Evolutionary conservation across 106 monocot genomes (phyloP).

Genomic region (Allium cepa): DNA sequence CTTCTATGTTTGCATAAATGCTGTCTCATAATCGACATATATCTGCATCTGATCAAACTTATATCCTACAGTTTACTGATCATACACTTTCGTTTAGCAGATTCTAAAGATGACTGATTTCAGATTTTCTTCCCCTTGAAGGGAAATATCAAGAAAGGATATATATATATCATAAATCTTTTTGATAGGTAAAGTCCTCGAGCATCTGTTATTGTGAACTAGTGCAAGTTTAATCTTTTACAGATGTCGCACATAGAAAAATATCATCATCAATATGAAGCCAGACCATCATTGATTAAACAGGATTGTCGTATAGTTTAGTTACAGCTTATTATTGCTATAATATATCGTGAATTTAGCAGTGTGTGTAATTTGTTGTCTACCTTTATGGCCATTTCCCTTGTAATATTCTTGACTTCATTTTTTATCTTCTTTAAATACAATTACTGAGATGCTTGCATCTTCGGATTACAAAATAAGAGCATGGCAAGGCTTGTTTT

Average conservation of each 20-base stretch:
- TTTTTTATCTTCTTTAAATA: too few species aligned
- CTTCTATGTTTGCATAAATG: neutral
- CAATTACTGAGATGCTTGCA: too few species aligned
- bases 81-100: neutral
- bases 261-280: neutral
- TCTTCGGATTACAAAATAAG: too few species aligned
- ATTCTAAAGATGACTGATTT: conserved; percentile 10
- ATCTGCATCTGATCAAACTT: neutral
- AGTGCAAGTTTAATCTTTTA: neutral
- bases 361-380: too few species aligned
- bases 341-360: too few species aligned
- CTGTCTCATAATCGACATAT: neutral
- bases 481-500: too few species aligned
- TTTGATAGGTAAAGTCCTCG: neutral
- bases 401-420: too few species aligned
- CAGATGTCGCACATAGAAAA: neutral
- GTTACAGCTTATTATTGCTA: too few species aligned
- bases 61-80: neutral
- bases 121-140: neutral
- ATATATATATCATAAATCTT: neutral
- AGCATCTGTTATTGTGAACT: neutral
- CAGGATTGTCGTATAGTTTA: too few species aligned
- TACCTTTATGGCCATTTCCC: too few species aligned
- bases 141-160: neutral
- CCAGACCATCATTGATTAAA: too few species aligned